Percentiles rank a stretch among this genome's conserved stretches.
These are phyloP conservation scores for Dictyostelium brefeldianum DNA, from an alignment of 78 protist genomes.

Conservation along the genomic window DNA sequence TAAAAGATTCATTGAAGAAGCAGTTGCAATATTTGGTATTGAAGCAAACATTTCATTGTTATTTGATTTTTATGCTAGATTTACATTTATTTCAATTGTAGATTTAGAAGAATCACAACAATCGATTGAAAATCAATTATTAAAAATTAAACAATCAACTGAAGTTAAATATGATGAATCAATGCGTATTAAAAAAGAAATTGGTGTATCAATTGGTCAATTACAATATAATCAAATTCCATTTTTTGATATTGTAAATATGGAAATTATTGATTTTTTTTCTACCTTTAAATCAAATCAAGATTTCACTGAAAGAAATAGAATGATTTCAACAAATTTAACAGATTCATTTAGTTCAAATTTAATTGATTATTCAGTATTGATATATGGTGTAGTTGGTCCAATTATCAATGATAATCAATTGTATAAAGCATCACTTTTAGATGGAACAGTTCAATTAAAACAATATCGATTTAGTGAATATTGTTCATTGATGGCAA, in stretches of 20 bases:
- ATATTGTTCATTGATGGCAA: neutral
- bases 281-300: neutral
- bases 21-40: constrained; percentile 46
- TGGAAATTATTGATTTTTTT: constrained; percentile 16
- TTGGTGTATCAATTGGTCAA: neutral
- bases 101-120: neutral
- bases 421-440: neutral
- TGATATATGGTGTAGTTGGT: neutral
- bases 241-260: neutral
- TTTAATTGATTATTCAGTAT: constrained; percentile 21
- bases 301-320: neutral
- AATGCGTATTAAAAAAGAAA: neutral
- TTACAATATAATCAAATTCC: neutral
- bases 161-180: neutral
- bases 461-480: neutral
- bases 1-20: constrained; percentile 12
- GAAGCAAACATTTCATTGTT: constrained; percentile 3
- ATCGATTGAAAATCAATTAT: neutral
- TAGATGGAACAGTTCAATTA: neutral
- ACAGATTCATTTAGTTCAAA: constrained; percentile 18
- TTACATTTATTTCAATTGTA: neutral
- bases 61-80: neutral
- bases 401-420: constrained; percentile 4
- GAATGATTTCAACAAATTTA: constrained; percentile 39
- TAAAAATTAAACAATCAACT: neutral